Conservation (phyloP, 129 eudicot species). For the Pittosporum tobira region DNA sequence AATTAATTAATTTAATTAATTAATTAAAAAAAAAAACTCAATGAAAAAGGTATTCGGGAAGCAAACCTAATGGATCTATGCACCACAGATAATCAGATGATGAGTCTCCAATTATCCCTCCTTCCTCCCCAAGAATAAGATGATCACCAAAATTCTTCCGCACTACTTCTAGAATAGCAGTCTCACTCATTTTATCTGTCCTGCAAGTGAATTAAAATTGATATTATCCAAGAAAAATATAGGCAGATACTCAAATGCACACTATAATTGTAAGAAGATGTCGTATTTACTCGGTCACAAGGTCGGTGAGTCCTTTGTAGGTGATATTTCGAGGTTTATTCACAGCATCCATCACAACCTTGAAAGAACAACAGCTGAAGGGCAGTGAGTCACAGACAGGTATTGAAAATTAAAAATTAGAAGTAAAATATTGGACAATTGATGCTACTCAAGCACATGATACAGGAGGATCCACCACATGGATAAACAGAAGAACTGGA, state of each 20-base stretch:
- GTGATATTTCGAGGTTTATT: conserved; percentile 86
- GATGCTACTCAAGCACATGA: too few species aligned
- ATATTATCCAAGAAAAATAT: conserved; percentile 6
- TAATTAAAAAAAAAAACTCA: too few species aligned
- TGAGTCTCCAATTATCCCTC: conserved; percentile 92
- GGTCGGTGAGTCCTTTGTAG: conserved; percentile 90
- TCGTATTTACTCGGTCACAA: conserved; percentile 85
- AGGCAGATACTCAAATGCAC: background rate
- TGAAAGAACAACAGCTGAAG: conserved; percentile 5
- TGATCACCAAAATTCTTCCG: conserved; percentile 72
- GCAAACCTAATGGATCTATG: conserved; percentile 90
- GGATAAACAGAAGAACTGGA: too few species aligned
- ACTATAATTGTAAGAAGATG: too few species aligned
- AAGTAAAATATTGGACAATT: background rate
- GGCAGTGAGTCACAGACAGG: background rate
- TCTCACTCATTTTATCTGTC: conserved; percentile 95
- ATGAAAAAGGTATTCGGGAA: conserved; percentile 11
- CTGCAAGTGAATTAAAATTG: conserved; percentile 42
- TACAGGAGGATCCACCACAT: too few species aligned
- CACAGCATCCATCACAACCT: conserved; percentile 98
- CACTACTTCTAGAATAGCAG: conserved; percentile 70
- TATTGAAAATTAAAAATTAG: background rate
- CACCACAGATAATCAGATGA: conserved; percentile 99
- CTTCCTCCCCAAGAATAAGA: conserved; percentile 98
- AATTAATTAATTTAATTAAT: too few species aligned